Evolutionary conservation across 768 basidiomycete genomes (phyloP).

Genomic region (Cystofilobasidium ferigula): DNA sequence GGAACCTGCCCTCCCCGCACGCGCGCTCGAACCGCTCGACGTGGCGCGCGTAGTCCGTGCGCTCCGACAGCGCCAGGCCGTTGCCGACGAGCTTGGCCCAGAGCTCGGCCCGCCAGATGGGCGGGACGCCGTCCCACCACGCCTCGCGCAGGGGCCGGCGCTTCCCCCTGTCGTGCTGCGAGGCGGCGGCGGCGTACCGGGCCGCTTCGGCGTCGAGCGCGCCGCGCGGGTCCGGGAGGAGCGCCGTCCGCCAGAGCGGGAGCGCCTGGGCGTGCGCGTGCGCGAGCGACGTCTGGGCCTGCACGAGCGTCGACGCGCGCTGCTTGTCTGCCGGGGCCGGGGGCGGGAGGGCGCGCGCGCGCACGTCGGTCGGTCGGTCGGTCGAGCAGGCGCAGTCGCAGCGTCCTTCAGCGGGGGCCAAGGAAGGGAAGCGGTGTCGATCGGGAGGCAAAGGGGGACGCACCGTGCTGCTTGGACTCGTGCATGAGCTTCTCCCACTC

Average conservation of each 20-base stretch:
- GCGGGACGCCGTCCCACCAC: slow-evolving; percentile 22
- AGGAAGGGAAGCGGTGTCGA: background rate
- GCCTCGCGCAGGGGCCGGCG: background rate
- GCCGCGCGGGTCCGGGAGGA: slow-evolving; percentile 4
- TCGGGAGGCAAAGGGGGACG: slow-evolving; percentile 2
- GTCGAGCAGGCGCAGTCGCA: too few relatives aligned
- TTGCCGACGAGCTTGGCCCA: slow-evolving; percentile 23
- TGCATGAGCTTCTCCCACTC: slow-evolving; percentile 22
- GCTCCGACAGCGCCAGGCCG: background rate
- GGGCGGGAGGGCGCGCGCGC: too few relatives aligned
- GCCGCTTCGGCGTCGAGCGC: background rate
- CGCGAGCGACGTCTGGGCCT: background rate
- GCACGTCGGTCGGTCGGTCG: too few relatives aligned
- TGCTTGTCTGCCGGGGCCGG: slow-evolving; percentile 1
- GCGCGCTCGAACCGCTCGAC: slow-evolving; percentile 18
- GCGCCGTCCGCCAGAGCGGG: slow-evolving; percentile 2
- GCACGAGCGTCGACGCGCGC: background rate
- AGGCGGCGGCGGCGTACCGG: background rate
- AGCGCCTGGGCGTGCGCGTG: slow-evolving; percentile 5
- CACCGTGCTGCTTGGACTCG: background rate
- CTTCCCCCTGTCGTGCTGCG: background rate
- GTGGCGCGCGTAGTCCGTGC: slow-evolving; percentile 7
- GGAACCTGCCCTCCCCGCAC: slow-evolving; percentile 5
- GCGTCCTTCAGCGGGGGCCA: too few relatives aligned
- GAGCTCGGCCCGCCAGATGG: slow-evolving; percentile 13